Base-by-base conservation (phyloP, 176 grass and related monocot species). In the Dactylis glomerata region DNA sequence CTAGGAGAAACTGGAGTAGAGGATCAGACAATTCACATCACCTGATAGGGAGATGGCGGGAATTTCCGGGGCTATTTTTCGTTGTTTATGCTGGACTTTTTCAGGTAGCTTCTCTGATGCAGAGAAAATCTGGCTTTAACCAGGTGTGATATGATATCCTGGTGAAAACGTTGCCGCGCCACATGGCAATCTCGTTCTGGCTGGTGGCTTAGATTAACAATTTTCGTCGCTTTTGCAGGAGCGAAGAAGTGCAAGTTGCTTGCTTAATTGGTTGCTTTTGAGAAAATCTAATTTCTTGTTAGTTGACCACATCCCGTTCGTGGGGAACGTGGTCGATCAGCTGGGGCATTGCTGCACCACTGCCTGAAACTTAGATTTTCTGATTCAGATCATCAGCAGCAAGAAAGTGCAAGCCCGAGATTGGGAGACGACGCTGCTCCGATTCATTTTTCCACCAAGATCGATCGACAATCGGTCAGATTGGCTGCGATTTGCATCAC, bases 31-130 rank as follows among this genome's bases (percentile, higher is more conserved):
- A 28, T 74, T 50, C 42, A 50, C 44, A 50, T 50, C 44, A 28
- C 32, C 16, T 51, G 71, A 75, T 32, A 75, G 27, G 45, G 71
- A 75, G 22, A 30, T 20, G 5, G 17, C 9, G 6, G 1, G 28
- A 33, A 51, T 51, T 68, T 73, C 19, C 16, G 26, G 16, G 9
- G 14, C 40, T 1, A 6, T 51, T 50, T 72, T 72, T 1, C 0
- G 22, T 20, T 71, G 38, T 44, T 47, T 75, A 51, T 6, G 28
- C 6, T 1, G 26, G 72, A 33, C 45, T 51, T 75, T 13, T 19
- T 75, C 44, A 75, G 72, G 72, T 75, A 75, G 72, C 72, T 75
- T 75, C 72, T 75, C 16, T 75, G 72, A 51, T 32, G 45, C 61
- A 33, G 2, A 33, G 36, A 26, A 73, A 22, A 75, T 75, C 45